Evolutionary conservation across 1,139 yeast genomes (phyloP), one percentile per base, ranked within the genome.

Genomic region (Pichia terricola): DNA sequence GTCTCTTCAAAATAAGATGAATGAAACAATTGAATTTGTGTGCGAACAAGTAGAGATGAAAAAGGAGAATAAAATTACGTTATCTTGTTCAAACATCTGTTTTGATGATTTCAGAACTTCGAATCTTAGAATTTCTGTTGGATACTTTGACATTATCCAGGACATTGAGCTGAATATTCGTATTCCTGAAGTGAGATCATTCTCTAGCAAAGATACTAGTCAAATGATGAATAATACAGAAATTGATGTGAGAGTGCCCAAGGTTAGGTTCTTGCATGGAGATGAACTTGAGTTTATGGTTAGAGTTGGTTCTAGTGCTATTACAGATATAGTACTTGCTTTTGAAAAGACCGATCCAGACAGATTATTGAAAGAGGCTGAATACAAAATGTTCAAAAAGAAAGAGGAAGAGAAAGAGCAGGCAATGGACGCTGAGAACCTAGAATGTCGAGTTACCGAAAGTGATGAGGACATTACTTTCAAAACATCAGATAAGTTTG

Each of bases 271-370:
- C 30, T 40, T 61, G 9, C 52, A 59, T 39, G 43, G 51, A 11
- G 63, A 61, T 41, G 51, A 49, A 25, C 44, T 61, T 9, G 28
- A 53, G 37, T 34, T 59, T 34, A 44, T 42, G 2, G 52, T 53
- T 2, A 28, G 36, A 2, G 48, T 51, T 10, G 63, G 63, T 5
- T 50, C 54, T 1, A 38, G 48, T 4, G 38, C 37, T 1, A 35
- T 57, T 3, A 26, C 37, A 3, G 38, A 52, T 30, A 47, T 53
- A 30, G 40, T 40, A 22, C 31, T 58, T 25, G 37, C 45, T 1
- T 57, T 59, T 28, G 46, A 40, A 36, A 58, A 59, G 38, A 55
- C 59, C 0, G 62, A 59, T 28, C 42, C 51, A 5, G 61, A 59
- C 41, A 50, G 60, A 40, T 36, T 59, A n/a, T 53, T 54, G 8